phyloP scores from a whole-genome alignment of 768 basidiomycete genomes.

The Candolleomyces aberdarensis region DNA sequence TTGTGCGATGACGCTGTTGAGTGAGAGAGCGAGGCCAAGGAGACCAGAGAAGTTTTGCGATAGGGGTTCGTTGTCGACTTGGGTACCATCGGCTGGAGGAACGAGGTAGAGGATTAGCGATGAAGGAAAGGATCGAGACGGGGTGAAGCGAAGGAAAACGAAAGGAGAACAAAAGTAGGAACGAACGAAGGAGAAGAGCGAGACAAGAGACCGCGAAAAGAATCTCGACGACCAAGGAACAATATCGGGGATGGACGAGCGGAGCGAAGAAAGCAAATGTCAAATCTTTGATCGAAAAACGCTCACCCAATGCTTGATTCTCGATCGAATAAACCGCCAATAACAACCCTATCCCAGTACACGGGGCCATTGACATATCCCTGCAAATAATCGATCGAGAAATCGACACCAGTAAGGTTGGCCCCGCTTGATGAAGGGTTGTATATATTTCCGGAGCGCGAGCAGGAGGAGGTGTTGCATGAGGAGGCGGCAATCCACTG shows the following conservation, averaged over 20 bases:
- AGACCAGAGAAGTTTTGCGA: conserved; percentile 58
- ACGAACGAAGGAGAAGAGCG: too few relatives aligned
- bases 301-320: conserved; percentile 68
- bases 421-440: conserved; percentile 45
- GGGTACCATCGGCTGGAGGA: conserved; percentile 42
- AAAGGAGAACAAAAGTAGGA: too few relatives aligned
- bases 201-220: too few relatives aligned
- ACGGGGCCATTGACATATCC: conserved; percentile 62
- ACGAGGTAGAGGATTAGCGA: conserved; percentile 28
- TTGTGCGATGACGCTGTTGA: conserved; percentile 62
- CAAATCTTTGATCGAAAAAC: too few relatives aligned
- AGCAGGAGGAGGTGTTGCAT: conserved; percentile 56
- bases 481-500: conserved; percentile 76
- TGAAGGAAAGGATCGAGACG: too few relatives aligned
- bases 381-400: conserved; percentile 56
- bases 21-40: conserved; percentile 73
- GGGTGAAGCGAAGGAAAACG: not conserved
- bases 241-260: too few relatives aligned
- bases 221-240: too few relatives aligned
- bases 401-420: conserved; percentile 35
- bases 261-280: too few relatives aligned
- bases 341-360: conserved; percentile 60
- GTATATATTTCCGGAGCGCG: conserved; percentile 48
- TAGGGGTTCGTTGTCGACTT: conserved; percentile 56
- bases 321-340: conserved; percentile 65